A percentile compares a stretch with the other conserved stretches of the same genome.
phyloP scores from a whole-genome alignment of 345 rosid species.

The Theobroma cacao region DNA sequence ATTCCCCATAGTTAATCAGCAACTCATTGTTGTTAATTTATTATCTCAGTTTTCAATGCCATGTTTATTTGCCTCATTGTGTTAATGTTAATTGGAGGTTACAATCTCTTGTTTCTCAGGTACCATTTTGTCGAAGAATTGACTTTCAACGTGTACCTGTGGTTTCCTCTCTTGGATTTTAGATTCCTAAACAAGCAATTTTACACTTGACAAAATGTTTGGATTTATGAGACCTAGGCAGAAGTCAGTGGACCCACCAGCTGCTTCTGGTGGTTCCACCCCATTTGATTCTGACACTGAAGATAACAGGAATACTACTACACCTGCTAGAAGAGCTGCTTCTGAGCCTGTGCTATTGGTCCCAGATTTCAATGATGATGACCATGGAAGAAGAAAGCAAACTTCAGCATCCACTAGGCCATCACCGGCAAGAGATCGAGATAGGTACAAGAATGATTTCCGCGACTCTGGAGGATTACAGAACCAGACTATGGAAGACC shows the following conservation, averaged over 20 bases:
- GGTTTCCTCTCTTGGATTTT: conserved; percentile 4
- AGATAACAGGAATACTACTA: conserved; percentile 26
- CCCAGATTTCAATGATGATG: conserved; percentile 32
- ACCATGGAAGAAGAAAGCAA: conserved; percentile 15
- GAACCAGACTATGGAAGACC: conserved; percentile 70
- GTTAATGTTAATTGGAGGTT: neutral
- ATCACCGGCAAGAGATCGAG: conserved; percentile 27
- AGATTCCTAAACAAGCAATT: neutral
- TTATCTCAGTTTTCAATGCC: neutral
- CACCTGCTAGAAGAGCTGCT: conserved; percentile 51
- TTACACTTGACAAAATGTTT: conserved; percentile 42
- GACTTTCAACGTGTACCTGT: neutral
- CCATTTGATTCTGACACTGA: conserved; percentile 43
- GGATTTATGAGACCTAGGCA: conserved; percentile 52
- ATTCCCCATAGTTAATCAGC: neutral
- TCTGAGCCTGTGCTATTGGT: conserved; percentile 61
- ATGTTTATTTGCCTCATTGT: neutral
- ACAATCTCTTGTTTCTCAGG: conserved; percentile 10
- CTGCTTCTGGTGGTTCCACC: conserved; percentile 16
- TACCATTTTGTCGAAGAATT: neutral
- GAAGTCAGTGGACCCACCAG: conserved; percentile 10
- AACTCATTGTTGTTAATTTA: neutral
- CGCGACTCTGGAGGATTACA: conserved; percentile 66
- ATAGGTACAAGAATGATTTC: conserved; percentile 64
- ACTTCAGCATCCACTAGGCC: conserved; percentile 24